phyloP scores from a whole-genome alignment of 2,329 filamentous ascomycete genomes.

The Akanthomyces muscarius region DNA sequence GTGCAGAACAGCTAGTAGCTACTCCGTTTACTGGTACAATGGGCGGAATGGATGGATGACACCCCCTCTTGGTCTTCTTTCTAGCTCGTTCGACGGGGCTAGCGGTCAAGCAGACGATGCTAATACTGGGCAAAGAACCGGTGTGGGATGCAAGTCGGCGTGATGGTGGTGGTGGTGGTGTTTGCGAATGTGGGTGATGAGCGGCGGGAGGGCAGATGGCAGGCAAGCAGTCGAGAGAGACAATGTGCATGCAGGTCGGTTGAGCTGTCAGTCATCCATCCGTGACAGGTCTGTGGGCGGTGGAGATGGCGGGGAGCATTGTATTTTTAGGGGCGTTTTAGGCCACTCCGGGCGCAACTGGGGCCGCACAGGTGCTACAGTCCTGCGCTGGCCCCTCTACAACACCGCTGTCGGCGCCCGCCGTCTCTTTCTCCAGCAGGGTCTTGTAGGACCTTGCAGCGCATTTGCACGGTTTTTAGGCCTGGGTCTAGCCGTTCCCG shows the following conservation, averaged over 20 bases:
- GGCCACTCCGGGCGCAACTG: background rate
- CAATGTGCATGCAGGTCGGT: background rate
- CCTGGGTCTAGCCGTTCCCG: too few relatives aligned
- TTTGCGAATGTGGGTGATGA: slow-evolving; percentile 1
- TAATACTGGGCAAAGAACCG: slow-evolving; percentile 2
- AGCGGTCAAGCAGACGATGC: slow-evolving; percentile 12
- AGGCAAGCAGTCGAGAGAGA: slow-evolving; percentile 8
- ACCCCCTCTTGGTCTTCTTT: background rate
- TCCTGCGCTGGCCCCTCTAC: background rate
- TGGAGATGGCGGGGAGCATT: background rate
- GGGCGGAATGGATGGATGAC: background rate
- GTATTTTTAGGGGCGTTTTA: background rate
- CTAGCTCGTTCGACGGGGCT: slow-evolving; percentile 1
- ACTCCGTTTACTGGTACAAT: background rate
- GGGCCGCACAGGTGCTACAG: background rate
- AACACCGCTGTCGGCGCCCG: background rate
- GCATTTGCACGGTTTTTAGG: too few relatives aligned
- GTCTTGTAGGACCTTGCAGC: background rate
- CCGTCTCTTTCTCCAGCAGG: too few relatives aligned
- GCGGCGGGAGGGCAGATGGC: background rate
- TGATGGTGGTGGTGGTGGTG: slow-evolving; percentile 6
- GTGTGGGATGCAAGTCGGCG: slow-evolving; percentile 8
- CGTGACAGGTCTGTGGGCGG: background rate
- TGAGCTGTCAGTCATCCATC: background rate
- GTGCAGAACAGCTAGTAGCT: background rate